Evolutionary conservation across 805 yeast genomes (phyloP).

Genomic region (Ogataea pignaliae): DNA sequence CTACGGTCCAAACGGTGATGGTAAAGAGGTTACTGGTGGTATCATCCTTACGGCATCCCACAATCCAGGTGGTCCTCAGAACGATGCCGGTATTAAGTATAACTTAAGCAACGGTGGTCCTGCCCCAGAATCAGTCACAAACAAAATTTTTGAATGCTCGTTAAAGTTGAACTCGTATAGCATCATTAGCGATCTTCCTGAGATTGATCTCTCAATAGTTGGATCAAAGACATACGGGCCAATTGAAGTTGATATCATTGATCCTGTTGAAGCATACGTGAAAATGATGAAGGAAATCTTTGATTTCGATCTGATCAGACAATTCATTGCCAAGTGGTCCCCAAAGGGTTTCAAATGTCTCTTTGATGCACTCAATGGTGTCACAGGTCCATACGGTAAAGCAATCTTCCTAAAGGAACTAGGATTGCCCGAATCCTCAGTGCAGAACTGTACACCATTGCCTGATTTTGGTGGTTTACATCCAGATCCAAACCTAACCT

Average conservation of each 20-base stretch:
- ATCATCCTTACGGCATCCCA: conserved; percentile 95
- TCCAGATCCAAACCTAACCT: conserved; percentile 96
- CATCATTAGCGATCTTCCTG: conserved; percentile 52
- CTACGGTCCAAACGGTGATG: conserved; percentile 31
- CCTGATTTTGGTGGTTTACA: conserved; percentile 97
- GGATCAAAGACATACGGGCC: conserved; percentile 54
- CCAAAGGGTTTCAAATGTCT: conserved; percentile 63
- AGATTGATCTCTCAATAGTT: conserved; percentile 55
- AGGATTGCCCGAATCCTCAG: conserved; percentile 62
- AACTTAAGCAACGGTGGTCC: conserved; percentile 96
- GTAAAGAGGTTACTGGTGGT: conserved; percentile 75
- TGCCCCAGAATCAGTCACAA: conserved; percentile 92
- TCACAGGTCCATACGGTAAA: conserved; percentile 93
- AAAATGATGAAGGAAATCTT: conserved; percentile 77
- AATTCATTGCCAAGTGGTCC: conserved; percentile 52
- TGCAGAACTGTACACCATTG: conserved; percentile 76
- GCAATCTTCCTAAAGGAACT: conserved; percentile 81
- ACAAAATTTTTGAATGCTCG: conserved; percentile 74
- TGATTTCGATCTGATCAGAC: conserved; percentile 76
- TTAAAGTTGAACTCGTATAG: conserved; percentile 56
- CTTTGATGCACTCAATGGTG: conserved; percentile 91
- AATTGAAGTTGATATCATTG: conserved; percentile 74
- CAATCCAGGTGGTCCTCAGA: conserved; percentile 94
- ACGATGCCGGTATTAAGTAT: conserved; percentile 94
- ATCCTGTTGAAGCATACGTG: conserved; percentile 75